Base-by-base conservation (phyloP, 176 grass and related monocot species). In the Musa acuminata region DNA sequence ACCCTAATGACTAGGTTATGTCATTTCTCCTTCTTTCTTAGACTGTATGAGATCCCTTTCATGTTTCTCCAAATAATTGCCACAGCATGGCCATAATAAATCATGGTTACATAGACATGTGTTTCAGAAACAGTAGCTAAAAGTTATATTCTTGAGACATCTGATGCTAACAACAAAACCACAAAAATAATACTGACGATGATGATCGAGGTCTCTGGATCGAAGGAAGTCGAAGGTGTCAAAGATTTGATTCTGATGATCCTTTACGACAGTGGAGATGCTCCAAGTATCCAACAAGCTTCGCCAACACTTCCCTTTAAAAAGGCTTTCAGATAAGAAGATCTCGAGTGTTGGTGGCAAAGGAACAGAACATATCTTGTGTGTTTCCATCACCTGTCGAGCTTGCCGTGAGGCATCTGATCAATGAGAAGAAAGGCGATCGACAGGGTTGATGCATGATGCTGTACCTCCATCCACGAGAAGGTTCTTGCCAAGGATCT, bases 221-320 rank as follows among this genome's bases (percentile, higher is more conserved):
- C 57, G 8, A 59, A 59, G 29, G 29, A 5, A 35, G 3, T 35
- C 3, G 29, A 35, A 63, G 60, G 19, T 63, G 63, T 11, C 24
- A 16, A 67, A 67, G 64, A 67, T 67, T 67, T 67, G 26, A 29
- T 67, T 67, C 64, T 67, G 13, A 25, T 35, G 11, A 66, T 66
- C 29, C 29, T 35, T 35, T 35, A 35, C 29, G 5, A 67, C 23
- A 27, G 12, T 35, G 19, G 64, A 67, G 64, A 67, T 67, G 23
- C 64, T 35, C 14, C 24, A 35, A 65, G 26, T 65, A 63, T 63
- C 60, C 60, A 63, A 62, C 59, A 62, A 62, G 59, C 59, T 62
- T 23, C 20, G 13, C 59, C 59, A 22, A 63, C 59, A 63, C 21
- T 63, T 8, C 20, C 17, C 60, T 35, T 63, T 63, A 21, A 24